Conservation (phyloP, 2,329 filamentous ascomycete species). For the Tolypocladium capitatum region DNA sequence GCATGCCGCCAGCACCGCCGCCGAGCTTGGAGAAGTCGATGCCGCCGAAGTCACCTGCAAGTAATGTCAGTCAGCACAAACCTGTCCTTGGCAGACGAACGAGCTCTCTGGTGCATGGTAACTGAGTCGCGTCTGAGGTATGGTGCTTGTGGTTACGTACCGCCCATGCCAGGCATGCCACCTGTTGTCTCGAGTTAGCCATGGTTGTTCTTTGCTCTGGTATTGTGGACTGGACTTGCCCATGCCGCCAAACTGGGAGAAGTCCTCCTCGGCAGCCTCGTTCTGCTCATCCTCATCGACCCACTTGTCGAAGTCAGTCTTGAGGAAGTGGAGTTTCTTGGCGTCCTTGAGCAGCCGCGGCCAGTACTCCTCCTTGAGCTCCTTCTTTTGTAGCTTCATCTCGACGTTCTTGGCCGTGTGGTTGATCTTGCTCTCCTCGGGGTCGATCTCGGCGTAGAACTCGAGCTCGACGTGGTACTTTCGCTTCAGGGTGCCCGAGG, state of each 20-base stretch:
- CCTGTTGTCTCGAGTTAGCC: constrained; percentile 17
- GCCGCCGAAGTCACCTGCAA: constrained; percentile 59
- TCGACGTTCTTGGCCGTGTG: constrained; percentile 82
- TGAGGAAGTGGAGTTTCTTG: constrained; percentile 87
- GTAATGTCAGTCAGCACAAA: neutral
- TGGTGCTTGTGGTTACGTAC: constrained; percentile 19
- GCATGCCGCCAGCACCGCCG: constrained; percentile 32
- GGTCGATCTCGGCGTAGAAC: constrained; percentile 84
- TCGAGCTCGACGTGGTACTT: constrained; percentile 78
- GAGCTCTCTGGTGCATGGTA: neutral
- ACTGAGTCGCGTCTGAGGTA: neutral
- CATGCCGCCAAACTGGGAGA: constrained; percentile 52
- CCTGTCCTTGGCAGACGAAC: neutral
- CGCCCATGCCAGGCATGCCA: constrained; percentile 42
- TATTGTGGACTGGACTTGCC: constrained; percentile 27
- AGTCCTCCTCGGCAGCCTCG: constrained; percentile 70
- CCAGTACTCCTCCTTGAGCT: constrained; percentile 90
- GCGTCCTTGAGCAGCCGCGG: constrained; percentile 81
- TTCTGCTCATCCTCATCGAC: constrained; percentile 98
- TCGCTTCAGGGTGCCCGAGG: constrained; percentile 71
- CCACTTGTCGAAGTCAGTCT: constrained; percentile 99
- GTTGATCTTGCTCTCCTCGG: constrained; percentile 68
- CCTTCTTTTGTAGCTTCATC: constrained; percentile 93
- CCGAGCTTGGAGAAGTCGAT: constrained; percentile 93
- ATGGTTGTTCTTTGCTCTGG: neutral